Evolutionary conservation across 2,329 filamentous ascomycete species (phyloP), one percentile per base, ranked within the genome.

Genomic region (Diaporthe australafricana): DNA sequence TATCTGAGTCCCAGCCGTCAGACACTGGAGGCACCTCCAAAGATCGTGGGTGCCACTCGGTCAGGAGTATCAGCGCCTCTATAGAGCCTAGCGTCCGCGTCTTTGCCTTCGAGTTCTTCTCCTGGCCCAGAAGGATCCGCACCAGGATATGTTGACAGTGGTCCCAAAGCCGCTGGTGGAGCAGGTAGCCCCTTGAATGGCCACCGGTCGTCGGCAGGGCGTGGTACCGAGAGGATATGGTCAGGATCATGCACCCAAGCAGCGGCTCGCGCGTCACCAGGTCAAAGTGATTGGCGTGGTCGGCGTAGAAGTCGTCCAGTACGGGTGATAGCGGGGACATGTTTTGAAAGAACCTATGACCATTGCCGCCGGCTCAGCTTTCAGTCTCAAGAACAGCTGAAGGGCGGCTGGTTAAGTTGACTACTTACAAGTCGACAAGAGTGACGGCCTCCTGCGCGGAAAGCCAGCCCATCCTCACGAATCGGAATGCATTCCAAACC

Each of bases 381-480:
- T 5, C 11, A n/a, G n/a, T n/a, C n/a, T n/a, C n/a, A n/a, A n/a
- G n/a, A n/a, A n/a, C n/a, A n/a, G n/a, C n/a, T n/a, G n/a, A n/a
- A n/a, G n/a, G n/a, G n/a, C n/a, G 5, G 17, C 17, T 25, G 12
- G 12, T 12, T 17, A 9, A 9, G 25, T 14, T 27, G 1, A 11
- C 5, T 1, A 40, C 55, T 27, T 32, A 57, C 55, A 57, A 20
- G 38, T 57, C 55, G 25, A 57, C 55, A 25, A 57, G 20, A 1
- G 32, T 17, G 14, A 57, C 32, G 38, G 55, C 55, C 55, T 57
- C 55, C 14, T 40, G 55, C 14, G 55, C 55, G 35, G 55, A 57
- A 11, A 57, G n/a, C 55, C 32, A 40, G 0, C 55, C 35, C 55
- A 57, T 57, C n/a, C 55, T 40, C n/a, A 57, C 32, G 14, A 57